These are phyloP conservation scores for Pichia cactophila DNA, from an alignment of 1,139 yeast genomes.

Conservation along the genomic window DNA sequence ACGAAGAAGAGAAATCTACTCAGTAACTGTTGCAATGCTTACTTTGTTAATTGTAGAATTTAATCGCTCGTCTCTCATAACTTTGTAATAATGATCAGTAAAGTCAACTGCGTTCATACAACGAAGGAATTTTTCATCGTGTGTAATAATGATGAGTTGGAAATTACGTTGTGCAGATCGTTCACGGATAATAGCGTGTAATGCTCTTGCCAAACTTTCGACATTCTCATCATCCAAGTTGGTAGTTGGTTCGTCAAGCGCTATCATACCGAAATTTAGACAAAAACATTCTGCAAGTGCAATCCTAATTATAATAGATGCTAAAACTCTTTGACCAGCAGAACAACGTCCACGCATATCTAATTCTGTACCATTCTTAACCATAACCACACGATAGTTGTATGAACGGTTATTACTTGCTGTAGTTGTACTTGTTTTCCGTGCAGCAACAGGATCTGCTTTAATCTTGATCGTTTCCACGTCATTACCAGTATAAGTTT, in stretches of 20 bases:
- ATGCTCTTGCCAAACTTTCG: conserved; percentile 76
- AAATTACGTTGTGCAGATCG: conserved; percentile 78
- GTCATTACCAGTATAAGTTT: conserved; percentile 91
- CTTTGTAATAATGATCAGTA: conserved; percentile 83
- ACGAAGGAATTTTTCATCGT: conserved; percentile 83
- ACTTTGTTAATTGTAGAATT: conserved; percentile 53
- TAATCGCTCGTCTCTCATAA: conserved; percentile 73
- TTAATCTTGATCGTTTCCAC: conserved; percentile 84
- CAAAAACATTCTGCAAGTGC: conserved; percentile 97
- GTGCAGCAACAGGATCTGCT: conserved; percentile 49
- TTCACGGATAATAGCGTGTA: conserved; percentile 66
- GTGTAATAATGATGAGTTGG: conserved; percentile 91
- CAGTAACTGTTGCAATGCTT: conserved; percentile 18
- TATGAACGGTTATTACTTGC: conserved; percentile 60
- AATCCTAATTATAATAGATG: conserved; percentile 82
- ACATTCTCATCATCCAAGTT: conserved; percentile 87
- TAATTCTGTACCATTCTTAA: conserved; percentile 80
- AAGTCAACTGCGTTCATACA: conserved; percentile 81
- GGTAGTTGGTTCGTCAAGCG: conserved; percentile 96
- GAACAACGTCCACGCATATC: conserved; percentile 99
- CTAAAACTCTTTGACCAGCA: conserved; percentile 95
- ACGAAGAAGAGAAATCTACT: conserved; percentile 25
- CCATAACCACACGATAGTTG: conserved; percentile 93
- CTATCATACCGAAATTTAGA: conserved; percentile 87
- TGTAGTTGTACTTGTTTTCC: conserved; percentile 33